These are phyloP conservation scores for Murraya koenigii DNA, from an alignment of 345 rosid species.

Conservation along the genomic window DNA sequence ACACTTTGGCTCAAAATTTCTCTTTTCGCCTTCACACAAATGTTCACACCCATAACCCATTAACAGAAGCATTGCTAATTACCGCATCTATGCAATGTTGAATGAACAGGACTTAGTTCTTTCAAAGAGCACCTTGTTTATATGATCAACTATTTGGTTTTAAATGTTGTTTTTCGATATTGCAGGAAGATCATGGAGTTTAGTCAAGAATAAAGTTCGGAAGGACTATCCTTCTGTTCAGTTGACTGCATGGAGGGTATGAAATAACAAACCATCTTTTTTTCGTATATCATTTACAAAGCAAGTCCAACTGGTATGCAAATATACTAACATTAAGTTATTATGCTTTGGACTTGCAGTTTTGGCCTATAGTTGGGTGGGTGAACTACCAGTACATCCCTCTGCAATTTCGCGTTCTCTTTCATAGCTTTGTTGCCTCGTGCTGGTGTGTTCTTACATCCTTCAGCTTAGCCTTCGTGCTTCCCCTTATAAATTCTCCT, in stretches of 20 bases:
- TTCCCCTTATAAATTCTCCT: neutral
- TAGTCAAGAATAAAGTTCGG: slow-evolving; percentile 63
- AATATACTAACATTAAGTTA: neutral
- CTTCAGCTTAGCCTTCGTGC: neutral
- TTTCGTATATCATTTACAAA: neutral
- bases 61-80: neutral
- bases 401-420: slow-evolving; percentile 73
- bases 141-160: neutral
- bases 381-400: slow-evolving; percentile 81
- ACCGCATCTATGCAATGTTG: neutral
- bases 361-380: slow-evolving; percentile 92
- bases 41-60: neutral
- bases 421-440: slow-evolving; percentile 63
- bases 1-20: neutral
- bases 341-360: slow-evolving; percentile 45
- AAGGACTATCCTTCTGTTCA: slow-evolving; percentile 70
- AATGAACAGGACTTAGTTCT: neutral
- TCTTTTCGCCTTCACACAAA: neutral
- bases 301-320: neutral
- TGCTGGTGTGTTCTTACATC: slow-evolving; percentile 57
- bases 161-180: neutral
- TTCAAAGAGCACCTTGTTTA: neutral
- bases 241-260: slow-evolving; percentile 90
- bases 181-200: slow-evolving; percentile 74
- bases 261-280: neutral